phyloP scores from a whole-genome alignment of 768 basidiomycete species.

The Boletus eberwhitei region DNA sequence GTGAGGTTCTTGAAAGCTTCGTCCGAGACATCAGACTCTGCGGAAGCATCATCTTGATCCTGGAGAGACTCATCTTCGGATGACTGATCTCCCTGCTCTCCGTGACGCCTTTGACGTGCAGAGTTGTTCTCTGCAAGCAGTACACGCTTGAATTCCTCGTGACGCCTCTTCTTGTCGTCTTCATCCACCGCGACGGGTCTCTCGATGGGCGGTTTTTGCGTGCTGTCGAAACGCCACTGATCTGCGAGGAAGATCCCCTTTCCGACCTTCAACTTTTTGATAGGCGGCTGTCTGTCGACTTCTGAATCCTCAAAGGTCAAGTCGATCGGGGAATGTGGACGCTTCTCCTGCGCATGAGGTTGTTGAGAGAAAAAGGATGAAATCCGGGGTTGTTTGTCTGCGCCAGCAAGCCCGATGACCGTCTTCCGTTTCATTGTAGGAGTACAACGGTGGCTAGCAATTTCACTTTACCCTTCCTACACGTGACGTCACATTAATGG shows the following conservation, averaged over 20 bases:
- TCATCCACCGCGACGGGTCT: conserved; percentile 22
- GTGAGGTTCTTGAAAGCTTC: conserved; percentile 45
- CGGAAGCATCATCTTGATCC: conserved; percentile 24
- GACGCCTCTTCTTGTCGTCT: conserved; percentile 45
- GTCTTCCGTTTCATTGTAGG: conserved; percentile 22
- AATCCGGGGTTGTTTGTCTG: conserved; percentile 35
- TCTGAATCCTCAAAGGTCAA: conserved; percentile 45
- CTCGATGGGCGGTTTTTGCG: conserved; percentile 1
- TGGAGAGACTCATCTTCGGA: conserved; percentile 22
- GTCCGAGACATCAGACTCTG: conserved; percentile 42
- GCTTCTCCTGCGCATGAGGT: conserved; percentile 26
- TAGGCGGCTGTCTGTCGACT: conserved; percentile 21
- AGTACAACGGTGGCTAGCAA: background rate
- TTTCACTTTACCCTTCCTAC: background rate
- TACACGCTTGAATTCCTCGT: conserved; percentile 50
- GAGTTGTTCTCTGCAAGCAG: conserved; percentile 49
- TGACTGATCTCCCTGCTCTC: conserved; percentile 13
- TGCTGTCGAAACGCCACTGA: conserved; percentile 46
- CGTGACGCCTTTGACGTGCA: conserved; percentile 14
- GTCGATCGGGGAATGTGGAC: conserved; percentile 43
- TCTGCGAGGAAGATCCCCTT: conserved; percentile 26
- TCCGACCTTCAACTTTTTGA: conserved; percentile 29
- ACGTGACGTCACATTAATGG: conserved; percentile 21
- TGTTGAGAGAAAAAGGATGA: conserved; percentile 40
- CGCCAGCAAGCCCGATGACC: background rate